A percentile compares a stretch with the other conserved stretches of the same genome.
These are phyloP conservation scores for Pyrrhoderma noxium DNA, from an alignment of 1,284 basidiomycete genomes.

Conservation along the genomic window DNA sequence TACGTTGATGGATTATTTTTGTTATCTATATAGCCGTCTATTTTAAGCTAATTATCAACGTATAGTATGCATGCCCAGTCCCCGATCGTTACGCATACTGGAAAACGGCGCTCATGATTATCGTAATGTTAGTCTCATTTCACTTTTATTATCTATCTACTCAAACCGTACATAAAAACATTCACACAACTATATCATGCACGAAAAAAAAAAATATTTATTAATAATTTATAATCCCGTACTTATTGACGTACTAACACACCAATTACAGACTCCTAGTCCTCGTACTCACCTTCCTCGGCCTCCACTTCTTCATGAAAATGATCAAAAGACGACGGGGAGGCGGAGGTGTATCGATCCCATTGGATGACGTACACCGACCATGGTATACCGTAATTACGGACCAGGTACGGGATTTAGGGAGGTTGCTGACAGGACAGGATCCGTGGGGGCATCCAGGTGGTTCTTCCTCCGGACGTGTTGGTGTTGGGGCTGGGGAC, in stretches of 20 bases:
- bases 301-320: constrained; percentile 31
- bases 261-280: constrained; percentile 38
- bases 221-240: too few relatives aligned
- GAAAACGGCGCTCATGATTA: constrained; percentile 13
- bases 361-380: neutral
- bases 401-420: constrained; percentile 5
- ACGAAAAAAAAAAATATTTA: too few relatives aligned
- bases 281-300: constrained; percentile 57
- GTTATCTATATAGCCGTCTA: constrained; percentile 11
- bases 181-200: too few relatives aligned
- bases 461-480: constrained; percentile 19
- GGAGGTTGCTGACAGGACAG: constrained; percentile 6
- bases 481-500: constrained; percentile 22
- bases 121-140: constrained; percentile 13
- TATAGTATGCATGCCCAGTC: constrained; percentile 20
- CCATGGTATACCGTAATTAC: constrained; percentile 5
- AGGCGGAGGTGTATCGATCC: neutral
- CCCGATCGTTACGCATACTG: constrained; percentile 4
- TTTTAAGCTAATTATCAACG: too few relatives aligned
- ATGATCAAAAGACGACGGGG: constrained; percentile 22
- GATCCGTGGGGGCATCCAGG: constrained; percentile 16
- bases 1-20: constrained; percentile 27
- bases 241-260: too few relatives aligned
- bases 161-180: too few relatives aligned
- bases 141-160: constrained; percentile 18